Conservation (phyloP, 2,329 filamentous ascomycete genomes). For the Didymella sp. region DNA sequence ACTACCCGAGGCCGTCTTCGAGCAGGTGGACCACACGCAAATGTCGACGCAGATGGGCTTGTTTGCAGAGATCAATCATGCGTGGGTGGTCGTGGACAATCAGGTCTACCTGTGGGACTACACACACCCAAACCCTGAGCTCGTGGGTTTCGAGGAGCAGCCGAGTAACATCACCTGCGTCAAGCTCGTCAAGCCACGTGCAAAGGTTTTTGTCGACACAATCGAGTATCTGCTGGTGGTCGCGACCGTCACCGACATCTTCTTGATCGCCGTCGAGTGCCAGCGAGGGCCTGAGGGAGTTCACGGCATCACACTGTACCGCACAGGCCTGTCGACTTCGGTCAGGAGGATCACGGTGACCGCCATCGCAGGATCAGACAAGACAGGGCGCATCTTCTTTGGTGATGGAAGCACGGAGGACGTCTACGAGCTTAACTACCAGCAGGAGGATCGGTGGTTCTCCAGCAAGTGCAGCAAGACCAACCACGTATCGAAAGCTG, state of each 20-base stretch:
- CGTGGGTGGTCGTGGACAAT: slow-evolving; percentile 96
- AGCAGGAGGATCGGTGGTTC: slow-evolving; percentile 98
- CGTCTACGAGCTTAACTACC: slow-evolving; percentile 92
- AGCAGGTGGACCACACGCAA: slow-evolving; percentile 87
- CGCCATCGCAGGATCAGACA: slow-evolving; percentile 76
- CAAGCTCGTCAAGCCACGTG: slow-evolving; percentile 81
- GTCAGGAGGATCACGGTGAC: slow-evolving; percentile 79
- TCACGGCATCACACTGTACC: slow-evolving; percentile 78
- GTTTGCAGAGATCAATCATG: slow-evolving; percentile 92
- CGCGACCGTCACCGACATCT: slow-evolving; percentile 83
- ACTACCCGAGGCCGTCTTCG: slow-evolving; percentile 90
- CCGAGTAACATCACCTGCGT: slow-evolving; percentile 89
- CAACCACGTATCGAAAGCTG: slow-evolving; percentile 78
- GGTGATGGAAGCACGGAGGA: slow-evolving; percentile 81
- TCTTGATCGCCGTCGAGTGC: slow-evolving; percentile 81
- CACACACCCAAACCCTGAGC: slow-evolving; percentile 85
- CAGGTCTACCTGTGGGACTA: slow-evolving; percentile 98
- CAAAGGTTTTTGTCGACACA: slow-evolving; percentile 83
- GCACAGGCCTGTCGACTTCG: slow-evolving; percentile 83
- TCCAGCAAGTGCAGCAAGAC: slow-evolving; percentile 84
- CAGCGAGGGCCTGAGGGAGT: slow-evolving; percentile 70
- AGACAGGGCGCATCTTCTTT: slow-evolving; percentile 92
- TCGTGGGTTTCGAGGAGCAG: slow-evolving; percentile 92
- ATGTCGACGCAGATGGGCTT: slow-evolving; percentile 93
- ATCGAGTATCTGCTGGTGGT: slow-evolving; percentile 91